phyloP scores from a whole-genome alignment of 148 eudicot genomes.

The Heliamphora exappendiculata region DNA sequence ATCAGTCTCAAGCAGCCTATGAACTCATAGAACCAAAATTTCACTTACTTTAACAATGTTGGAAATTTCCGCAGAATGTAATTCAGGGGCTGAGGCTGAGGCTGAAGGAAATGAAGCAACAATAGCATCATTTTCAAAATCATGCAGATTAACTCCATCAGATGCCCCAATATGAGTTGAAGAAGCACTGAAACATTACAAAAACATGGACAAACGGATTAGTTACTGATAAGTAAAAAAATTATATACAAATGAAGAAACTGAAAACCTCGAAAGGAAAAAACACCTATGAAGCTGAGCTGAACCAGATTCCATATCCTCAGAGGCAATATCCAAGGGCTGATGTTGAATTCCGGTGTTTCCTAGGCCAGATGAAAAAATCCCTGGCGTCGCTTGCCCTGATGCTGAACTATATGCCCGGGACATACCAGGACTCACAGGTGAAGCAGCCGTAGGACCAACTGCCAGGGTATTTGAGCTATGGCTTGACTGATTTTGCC shows the following conservation, averaged over 20 bases:
- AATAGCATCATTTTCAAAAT: slow-evolving; percentile 44
- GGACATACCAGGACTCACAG: slow-evolving; percentile 44
- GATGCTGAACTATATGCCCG: slow-evolving; percentile 44
- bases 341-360: slow-evolving; percentile 51
- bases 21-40: neutral
- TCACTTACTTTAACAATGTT: slow-evolving; percentile 40
- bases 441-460: slow-evolving; percentile 47
- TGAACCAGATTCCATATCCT: slow-evolving; percentile 54
- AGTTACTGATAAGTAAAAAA: neutral
- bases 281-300: slow-evolving; percentile 51
- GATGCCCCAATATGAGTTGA: slow-evolving; percentile 33
- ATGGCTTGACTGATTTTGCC: slow-evolving; percentile 71
- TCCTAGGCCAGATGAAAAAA: slow-evolving; percentile 55
- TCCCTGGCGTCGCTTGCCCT: slow-evolving; percentile 47
- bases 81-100: slow-evolving; percentile 46
- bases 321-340: slow-evolving; percentile 53
- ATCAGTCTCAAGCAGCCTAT: neutral
- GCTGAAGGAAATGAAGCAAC: slow-evolving; percentile 39
- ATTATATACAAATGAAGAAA: neutral
- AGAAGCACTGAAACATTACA: slow-evolving; percentile 41
- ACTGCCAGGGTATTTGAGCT: slow-evolving; percentile 38
- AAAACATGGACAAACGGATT: slow-evolving; percentile 1
- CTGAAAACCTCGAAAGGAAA: slow-evolving; percentile 6
- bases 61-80: slow-evolving; percentile 41
- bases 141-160: slow-evolving; percentile 40